These are phyloP conservation scores for Fusarium sulawesiense DNA, from an alignment of 2,329 filamentous ascomycete genomes.

Conservation along the genomic window DNA sequence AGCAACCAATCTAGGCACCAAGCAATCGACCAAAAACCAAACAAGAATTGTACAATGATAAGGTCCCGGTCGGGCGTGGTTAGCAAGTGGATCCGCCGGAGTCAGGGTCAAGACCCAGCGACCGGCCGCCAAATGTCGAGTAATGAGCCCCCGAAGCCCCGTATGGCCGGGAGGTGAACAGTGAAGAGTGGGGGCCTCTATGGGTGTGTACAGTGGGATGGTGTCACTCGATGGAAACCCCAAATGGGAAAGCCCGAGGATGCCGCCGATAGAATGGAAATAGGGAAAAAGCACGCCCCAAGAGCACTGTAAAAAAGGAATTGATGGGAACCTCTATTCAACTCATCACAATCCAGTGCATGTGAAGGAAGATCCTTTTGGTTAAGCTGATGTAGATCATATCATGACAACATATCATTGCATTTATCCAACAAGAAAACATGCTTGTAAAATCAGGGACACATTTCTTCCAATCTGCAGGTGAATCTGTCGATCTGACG, in stretches of 20 bases:
- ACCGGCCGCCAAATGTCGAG: constrained; percentile 24
- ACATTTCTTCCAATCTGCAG: background rate
- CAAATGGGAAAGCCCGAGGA: constrained; percentile 45
- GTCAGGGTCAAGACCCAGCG: constrained; percentile 40
- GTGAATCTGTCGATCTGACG: constrained; percentile 15
- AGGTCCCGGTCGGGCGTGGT: constrained; percentile 14
- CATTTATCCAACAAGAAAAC: background rate
- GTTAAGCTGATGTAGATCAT: background rate
- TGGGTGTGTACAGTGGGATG: constrained; percentile 27
- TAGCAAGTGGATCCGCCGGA: constrained; percentile 37
- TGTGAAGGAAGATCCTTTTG: background rate
- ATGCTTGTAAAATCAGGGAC: background rate
- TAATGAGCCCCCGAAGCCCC: constrained; percentile 30
- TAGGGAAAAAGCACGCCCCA: background rate
- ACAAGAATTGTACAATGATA: constrained; percentile 9
- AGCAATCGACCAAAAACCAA: background rate
- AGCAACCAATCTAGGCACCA: background rate
- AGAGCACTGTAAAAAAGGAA: background rate
- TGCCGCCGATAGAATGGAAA: constrained; percentile 24
- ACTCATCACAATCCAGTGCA: background rate
- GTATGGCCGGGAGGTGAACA: constrained; percentile 20
- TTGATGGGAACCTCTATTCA: background rate
- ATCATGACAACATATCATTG: background rate
- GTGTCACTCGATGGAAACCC: constrained; percentile 34
- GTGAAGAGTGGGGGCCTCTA: background rate